phyloP scores from a whole-genome alignment of 768 basidiomycete species.

The Russula griseocarnosa region DNA sequence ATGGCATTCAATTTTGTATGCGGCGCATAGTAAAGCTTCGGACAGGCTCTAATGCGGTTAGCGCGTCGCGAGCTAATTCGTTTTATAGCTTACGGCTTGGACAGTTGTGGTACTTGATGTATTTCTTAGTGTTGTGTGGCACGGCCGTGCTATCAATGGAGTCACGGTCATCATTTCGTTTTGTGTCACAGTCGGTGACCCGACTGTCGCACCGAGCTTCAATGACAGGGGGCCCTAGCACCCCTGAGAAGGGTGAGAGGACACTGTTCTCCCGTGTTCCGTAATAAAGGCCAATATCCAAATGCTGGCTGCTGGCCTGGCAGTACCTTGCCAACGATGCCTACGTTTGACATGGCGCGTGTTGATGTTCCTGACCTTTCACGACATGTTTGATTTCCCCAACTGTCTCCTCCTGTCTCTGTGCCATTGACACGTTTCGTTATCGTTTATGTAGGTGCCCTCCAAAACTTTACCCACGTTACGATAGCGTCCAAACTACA shows the following conservation, averaged over 20 bases:
- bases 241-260: not conserved
- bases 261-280: not conserved
- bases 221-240: not conserved
- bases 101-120: not conserved
- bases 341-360: conserved; percentile 4
- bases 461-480: not conserved
- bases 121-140: not conserved
- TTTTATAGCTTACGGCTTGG: conserved; percentile 1
- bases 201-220: not conserved
- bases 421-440: not conserved
- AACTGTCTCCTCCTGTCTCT: conserved; percentile 10
- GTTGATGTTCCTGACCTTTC: conserved; percentile 1
- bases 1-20: not conserved
- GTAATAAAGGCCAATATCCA: not conserved
- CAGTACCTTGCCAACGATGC: conserved; percentile 19
- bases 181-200: not conserved
- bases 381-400: conserved; percentile 17
- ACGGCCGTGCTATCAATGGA: not conserved
- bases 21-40: not conserved
- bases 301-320: not conserved
- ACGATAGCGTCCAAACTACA: conserved; percentile 1
- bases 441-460: not conserved
- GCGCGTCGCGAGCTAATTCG: not conserved
- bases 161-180: not conserved
- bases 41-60: conserved; percentile 12